These are phyloP conservation scores for Fusarium globosum DNA, from an alignment of 2,329 filamentous ascomycete genomes.

Conservation along the genomic window DNA sequence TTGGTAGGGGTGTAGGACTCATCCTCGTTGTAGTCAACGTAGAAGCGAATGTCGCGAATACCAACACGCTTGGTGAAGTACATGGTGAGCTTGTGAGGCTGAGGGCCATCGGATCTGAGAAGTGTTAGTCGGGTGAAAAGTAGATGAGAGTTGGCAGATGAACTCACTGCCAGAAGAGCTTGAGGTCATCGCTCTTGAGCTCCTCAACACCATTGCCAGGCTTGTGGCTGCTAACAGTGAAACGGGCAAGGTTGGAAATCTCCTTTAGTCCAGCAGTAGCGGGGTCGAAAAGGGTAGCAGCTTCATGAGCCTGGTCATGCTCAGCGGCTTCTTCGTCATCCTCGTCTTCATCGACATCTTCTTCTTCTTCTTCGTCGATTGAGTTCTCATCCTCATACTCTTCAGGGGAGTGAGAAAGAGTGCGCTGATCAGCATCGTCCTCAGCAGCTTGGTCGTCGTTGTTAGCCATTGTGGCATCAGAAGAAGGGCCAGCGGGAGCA, in stretches of 20 bases:
- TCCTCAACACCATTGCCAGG: conserved; percentile 82
- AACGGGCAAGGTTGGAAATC: conserved; percentile 84
- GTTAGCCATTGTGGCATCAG: conserved; percentile 46
- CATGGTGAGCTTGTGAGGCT: conserved; percentile 84
- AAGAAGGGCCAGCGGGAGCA: conserved; percentile 27
- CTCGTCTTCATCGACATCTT: conserved; percentile 46
- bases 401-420: conserved; percentile 43
- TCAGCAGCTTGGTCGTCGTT: conserved; percentile 41
- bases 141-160: not conserved
- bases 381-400: conserved; percentile 49
- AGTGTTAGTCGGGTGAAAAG: not conserved
- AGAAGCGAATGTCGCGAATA: conserved; percentile 82
- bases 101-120: conserved; percentile 79
- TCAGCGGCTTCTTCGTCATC: conserved; percentile 20
- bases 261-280: conserved; percentile 75
- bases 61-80: conserved; percentile 87
- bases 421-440: conserved; percentile 35
- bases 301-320: conserved; percentile 43
- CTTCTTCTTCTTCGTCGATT: conserved; percentile 47
- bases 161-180: conserved; percentile 81
- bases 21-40: conserved; percentile 90
- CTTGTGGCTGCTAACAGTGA: conserved; percentile 85
- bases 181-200: conserved; percentile 77
- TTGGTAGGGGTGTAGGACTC: conserved; percentile 97
- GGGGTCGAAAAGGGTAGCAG: conserved; percentile 61